Percentiles rank a stretch among this genome's conserved stretches.
phyloP scores from a whole-genome alignment of 768 basidiomycete species.

The Suillus ampliporus region DNA sequence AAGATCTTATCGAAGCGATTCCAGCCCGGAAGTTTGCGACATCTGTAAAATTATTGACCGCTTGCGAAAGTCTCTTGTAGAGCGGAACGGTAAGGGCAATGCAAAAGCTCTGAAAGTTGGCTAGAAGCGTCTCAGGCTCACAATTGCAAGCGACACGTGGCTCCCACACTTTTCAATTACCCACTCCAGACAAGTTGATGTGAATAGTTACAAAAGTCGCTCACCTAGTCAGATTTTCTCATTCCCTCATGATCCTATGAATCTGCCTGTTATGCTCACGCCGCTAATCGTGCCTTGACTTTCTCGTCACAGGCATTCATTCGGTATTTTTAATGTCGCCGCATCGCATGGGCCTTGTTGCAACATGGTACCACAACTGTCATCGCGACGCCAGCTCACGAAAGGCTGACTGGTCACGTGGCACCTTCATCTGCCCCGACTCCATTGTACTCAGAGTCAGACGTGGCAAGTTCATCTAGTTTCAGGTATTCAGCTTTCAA shows the following conservation, averaged over 20 bases:
- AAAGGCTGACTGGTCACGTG: background rate
- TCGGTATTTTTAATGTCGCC: background rate
- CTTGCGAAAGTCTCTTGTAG: slow-evolving; percentile 4
- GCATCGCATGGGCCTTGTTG: slow-evolving; percentile 1
- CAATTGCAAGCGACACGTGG: slow-evolving; percentile 29
- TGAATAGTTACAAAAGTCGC: slow-evolving; percentile 3
- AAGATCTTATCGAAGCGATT: background rate
- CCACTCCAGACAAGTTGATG: slow-evolving; percentile 12
- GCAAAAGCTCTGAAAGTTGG: too few relatives aligned
- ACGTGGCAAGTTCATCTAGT: background rate
- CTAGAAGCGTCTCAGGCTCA: slow-evolving; percentile 15
- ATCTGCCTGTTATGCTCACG: background rate
- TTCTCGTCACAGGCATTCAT: background rate
- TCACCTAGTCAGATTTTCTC: background rate
- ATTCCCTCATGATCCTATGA: slow-evolving; percentile 9
- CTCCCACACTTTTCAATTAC: slow-evolving; percentile 25
- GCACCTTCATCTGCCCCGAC: background rate
- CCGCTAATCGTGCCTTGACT: background rate
- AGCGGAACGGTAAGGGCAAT: slow-evolving; percentile 21
- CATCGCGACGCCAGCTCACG: background rate
- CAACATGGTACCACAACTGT: slow-evolving; percentile 2
- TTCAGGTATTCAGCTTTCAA: background rate
- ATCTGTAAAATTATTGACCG: too few relatives aligned
- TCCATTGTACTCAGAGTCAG: background rate
- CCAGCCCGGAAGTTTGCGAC: slow-evolving; percentile 29